A percentile compares a stretch with the other conserved stretches of the same genome.
These are phyloP conservation scores for Torulaspora franciscae DNA, from an alignment of 805 yeast genomes.

Conservation along the genomic window DNA sequence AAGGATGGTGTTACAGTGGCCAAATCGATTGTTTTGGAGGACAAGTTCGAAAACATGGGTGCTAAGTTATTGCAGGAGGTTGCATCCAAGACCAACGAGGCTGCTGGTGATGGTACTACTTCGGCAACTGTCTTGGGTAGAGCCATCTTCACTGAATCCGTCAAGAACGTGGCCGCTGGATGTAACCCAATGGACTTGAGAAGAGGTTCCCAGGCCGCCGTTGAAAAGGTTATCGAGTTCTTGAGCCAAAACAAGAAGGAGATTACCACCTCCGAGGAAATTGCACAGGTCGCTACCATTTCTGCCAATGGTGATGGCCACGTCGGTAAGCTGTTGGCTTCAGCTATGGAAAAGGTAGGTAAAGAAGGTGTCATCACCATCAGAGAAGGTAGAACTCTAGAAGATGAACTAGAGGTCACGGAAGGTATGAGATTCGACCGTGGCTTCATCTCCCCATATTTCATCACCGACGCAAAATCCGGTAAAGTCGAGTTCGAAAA, in stretches of 20 bases:
- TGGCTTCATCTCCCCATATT: constrained; percentile 95
- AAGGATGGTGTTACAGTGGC: constrained; percentile 99
- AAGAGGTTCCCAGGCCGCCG: constrained; percentile 96
- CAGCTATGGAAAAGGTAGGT: constrained; percentile 98
- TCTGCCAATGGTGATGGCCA: constrained; percentile 95
- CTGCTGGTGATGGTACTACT: constrained; percentile 98
- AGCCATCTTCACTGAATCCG: constrained; percentile 90
- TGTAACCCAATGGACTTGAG: constrained; percentile 98
- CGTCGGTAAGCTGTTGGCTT: constrained; percentile 85
- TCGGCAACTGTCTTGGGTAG: constrained; percentile 95
- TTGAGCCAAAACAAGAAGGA: constrained; percentile 83
- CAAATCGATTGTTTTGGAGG: constrained; percentile 69
- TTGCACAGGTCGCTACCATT: constrained; percentile 96
- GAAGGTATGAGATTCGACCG: constrained; percentile 99
- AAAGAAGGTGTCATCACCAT: constrained; percentile 98
- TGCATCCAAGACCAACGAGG: constrained; percentile 93
- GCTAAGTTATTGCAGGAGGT: constrained; percentile 94
- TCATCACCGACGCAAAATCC: constrained; percentile 85
- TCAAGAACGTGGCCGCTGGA: constrained; percentile 97
- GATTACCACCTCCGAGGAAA: constrained; percentile 88
- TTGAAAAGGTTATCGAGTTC: constrained; percentile 82
- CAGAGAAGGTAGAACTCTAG: constrained; percentile 94
- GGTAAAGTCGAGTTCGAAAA: constrained; percentile 95
- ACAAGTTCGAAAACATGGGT: constrained; percentile 94
- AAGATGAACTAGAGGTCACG: constrained; percentile 92